Evolutionary conservation across 2,329 filamentous ascomycete genomes (phyloP), one percentile per base, ranked within the genome.

Genomic region (Emericellopsis atlantica): DNA sequence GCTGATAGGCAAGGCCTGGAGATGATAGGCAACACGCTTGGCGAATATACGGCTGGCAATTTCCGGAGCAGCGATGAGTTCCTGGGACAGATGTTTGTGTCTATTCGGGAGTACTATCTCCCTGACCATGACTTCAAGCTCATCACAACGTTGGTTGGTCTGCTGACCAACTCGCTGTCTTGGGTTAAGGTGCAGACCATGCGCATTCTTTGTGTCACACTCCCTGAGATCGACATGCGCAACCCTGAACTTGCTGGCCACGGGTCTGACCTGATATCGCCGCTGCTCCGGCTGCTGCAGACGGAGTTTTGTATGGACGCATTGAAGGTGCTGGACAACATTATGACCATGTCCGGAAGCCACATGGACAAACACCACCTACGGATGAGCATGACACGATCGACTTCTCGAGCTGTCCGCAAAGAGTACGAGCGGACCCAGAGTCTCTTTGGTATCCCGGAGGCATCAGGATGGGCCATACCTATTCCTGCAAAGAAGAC

Each of bases 381-480:
- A 44, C 79, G 92, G 32, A 98, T 98, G 93, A 96, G 90, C 60
- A 95, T 98, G 87, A 89, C 88, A 5, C 82, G 85, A 11, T 81
- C 84, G 1, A 87, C 88, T 3, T 92, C 88, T 1, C 83, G 84
- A 50, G 79, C 83, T 0, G 83, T 92, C 39, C 81, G 86, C 38
- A 96, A 95, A 56, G 89, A 96, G 60, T 96, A 95, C 51, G 90
- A 95, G 55, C 81, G 85, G 18, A 95, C 87, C 0, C 84, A 95
- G 57, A 95, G 88, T 53, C 65, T 98, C 29, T 98, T 96, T 57
- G 93, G 93, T 23, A 96, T 98, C 44, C 92, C 92, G 0, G 90
- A 96, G 56, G 81, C 88, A 18, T 92, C 86, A 14, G 92, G 92
- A 2, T 98, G 92, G 92, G 92, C 92, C 0, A 87, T 98, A 36